Evolutionary conservation across 2,329 filamentous ascomycete species (phyloP).

Genomic region (Sarocladiaceae sp.): DNA sequence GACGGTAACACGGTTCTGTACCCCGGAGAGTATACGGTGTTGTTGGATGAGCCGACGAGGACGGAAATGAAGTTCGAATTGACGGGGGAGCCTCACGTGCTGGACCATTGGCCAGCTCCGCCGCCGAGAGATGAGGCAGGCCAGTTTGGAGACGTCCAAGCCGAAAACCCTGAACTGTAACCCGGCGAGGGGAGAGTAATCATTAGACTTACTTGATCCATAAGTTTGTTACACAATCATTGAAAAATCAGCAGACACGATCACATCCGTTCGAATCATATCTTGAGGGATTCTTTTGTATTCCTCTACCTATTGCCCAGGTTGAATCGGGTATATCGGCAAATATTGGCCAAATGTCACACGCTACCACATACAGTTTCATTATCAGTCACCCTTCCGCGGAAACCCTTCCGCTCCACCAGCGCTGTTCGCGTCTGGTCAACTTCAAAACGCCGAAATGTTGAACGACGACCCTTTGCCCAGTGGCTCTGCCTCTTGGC

Average conservation of each 20-base stretch:
- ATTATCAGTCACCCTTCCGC: constrained; percentile 3
- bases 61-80: constrained; percentile 35
- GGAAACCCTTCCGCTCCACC: background rate
- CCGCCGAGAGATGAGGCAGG: background rate
- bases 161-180: no score
- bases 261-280: no score
- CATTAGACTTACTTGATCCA: no score
- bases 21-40: constrained; percentile 43
- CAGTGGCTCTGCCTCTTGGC: background rate
- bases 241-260: no score
- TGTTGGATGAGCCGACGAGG: constrained; percentile 36
- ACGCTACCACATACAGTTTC: constrained; percentile 11
- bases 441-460: constrained; percentile 14
- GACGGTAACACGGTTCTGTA: constrained; percentile 45
- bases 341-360: constrained; percentile 8
- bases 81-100: constrained; percentile 32
- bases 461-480: constrained; percentile 11
- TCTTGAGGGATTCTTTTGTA: constrained; percentile 5
- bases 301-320: constrained; percentile 12
- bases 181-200: no score
- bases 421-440: background rate
- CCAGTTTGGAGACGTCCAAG: no score
- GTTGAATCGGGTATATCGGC: constrained; percentile 16
- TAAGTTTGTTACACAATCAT: no score
- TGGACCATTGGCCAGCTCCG: constrained; percentile 28